phyloP scores from a whole-genome alignment of 2,329 filamentous ascomycete genomes.

The Coleophoma crateriformis region DNA sequence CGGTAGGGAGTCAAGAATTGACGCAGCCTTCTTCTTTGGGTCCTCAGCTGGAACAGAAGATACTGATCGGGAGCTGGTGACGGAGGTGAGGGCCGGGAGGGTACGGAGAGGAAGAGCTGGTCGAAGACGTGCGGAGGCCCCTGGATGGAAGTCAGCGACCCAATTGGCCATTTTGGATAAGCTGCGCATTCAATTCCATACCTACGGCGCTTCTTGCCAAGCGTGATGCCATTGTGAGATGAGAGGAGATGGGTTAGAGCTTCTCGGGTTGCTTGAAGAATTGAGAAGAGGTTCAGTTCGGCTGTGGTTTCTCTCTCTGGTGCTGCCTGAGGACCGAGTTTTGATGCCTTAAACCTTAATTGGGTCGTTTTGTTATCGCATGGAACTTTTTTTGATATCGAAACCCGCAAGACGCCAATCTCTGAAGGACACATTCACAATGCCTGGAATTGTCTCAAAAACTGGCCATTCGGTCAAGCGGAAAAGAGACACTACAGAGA shows the following conservation, averaged over 20 bases:
- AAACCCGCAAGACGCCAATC: background rate
- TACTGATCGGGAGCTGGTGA: conserved; percentile 60
- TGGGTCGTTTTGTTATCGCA: background rate
- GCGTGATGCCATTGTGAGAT: conserved; percentile 91
- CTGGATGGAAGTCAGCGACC: conserved; percentile 35
- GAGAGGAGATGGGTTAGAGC: conserved; percentile 46
- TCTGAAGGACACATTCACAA: conserved; percentile 9
- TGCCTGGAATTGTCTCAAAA: conserved; percentile 16
- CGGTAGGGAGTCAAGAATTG: conserved; percentile 86
- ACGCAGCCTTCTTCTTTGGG: conserved; percentile 95
- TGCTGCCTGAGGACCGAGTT: background rate
- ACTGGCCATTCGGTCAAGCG: conserved; percentile 25
- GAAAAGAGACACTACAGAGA: conserved; percentile 46
- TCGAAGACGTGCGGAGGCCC: conserved; percentile 83
- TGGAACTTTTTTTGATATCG: background rate
- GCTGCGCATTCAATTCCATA: conserved; percentile 47
- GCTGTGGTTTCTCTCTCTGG: background rate
- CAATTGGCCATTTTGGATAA: conserved; percentile 13
- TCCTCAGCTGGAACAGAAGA: conserved; percentile 80
- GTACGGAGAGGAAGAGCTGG: conserved; percentile 70
- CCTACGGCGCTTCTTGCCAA: conserved; percentile 92
- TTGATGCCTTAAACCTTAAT: background rate
- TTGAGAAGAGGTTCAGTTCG: conserved; percentile 1
- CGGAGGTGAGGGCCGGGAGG: conserved; percentile 67
- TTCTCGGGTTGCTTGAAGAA: conserved; percentile 19